A percentile compares a stretch with the other conserved stretches of the same genome.
Evolutionary conservation across 768 basidiomycete species (phyloP).

Genomic region (Fibroporia radiculosa): DNA sequence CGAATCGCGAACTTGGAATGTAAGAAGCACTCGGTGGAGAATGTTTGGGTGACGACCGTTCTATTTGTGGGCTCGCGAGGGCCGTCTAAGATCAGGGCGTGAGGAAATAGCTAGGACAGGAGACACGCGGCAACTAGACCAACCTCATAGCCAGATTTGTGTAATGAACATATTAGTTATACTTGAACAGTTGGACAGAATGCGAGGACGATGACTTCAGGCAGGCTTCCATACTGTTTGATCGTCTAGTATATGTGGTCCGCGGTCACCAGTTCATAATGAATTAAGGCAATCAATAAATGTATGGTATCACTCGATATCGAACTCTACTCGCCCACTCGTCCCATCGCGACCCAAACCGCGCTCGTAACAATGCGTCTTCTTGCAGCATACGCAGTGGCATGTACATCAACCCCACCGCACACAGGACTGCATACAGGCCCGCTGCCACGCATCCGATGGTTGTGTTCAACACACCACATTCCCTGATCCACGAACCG

Average conservation of each 20-base stretch:
- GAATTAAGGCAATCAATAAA: slow-evolving; percentile 3
- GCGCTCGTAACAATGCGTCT: slow-evolving; percentile 3
- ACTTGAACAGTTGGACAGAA: background rate
- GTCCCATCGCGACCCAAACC: slow-evolving; percentile 8
- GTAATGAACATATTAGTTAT: too few relatives aligned
- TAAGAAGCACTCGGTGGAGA: too few relatives aligned
- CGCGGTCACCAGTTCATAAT: background rate
- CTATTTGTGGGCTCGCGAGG: too few relatives aligned
- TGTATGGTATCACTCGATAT: slow-evolving; percentile 5
- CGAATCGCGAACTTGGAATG: too few relatives aligned
- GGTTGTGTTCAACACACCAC: slow-evolving; percentile 1
- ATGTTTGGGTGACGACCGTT: too few relatives aligned
- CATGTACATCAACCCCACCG: background rate
- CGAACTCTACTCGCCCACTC: slow-evolving; percentile 8
- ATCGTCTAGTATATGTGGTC: background rate
- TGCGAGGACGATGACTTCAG: background rate
- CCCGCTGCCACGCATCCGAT: slow-evolving; percentile 1
- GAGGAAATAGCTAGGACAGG: too few relatives aligned
- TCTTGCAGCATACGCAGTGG: too few relatives aligned
- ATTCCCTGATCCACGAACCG: slow-evolving; percentile 8
- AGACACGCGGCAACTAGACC: too few relatives aligned
- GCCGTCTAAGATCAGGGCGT: too few relatives aligned
- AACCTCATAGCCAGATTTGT: too few relatives aligned
- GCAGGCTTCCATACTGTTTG: too few relatives aligned
- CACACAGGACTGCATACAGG: background rate